Percentiles rank a stretch among this genome's conserved stretches.
These are phyloP conservation scores for Penicillium sp. DNA, from an alignment of 2,329 filamentous ascomycete genomes.

Conservation along the genomic window DNA sequence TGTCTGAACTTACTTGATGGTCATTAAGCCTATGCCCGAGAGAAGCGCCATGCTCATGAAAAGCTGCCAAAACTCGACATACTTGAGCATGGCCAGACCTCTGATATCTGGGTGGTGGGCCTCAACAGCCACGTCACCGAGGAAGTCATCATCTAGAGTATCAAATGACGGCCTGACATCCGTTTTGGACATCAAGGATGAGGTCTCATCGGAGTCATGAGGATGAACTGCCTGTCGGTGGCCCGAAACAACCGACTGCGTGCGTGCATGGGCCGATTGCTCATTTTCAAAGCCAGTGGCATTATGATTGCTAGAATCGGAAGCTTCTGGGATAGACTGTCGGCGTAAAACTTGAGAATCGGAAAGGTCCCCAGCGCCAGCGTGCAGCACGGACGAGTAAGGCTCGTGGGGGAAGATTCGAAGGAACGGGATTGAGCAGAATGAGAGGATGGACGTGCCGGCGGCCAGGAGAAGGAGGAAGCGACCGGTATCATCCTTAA, in stretches of 20 bases:
- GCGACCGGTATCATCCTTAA: conserved; percentile 75
- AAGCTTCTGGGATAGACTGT: conserved; percentile 24
- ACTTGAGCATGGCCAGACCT: conserved; percentile 67
- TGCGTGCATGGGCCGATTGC: conserved; percentile 25
- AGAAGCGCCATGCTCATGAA: conserved; percentile 85
- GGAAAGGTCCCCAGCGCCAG: conserved; percentile 27
- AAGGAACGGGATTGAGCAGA: conserved; percentile 79
- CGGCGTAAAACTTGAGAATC: conserved; percentile 33
- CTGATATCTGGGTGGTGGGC: conserved; percentile 86
- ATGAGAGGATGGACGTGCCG: conserved; percentile 71
- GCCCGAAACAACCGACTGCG: conserved; percentile 30
- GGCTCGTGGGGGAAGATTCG: conserved; percentile 58
- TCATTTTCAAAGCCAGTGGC: conserved; percentile 30
- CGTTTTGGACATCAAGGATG: conserved; percentile 69
- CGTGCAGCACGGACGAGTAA: conserved; percentile 42
- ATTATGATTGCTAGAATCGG: conserved; percentile 33
- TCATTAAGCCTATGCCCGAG: conserved; percentile 93
- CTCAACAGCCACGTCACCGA: conserved; percentile 62
- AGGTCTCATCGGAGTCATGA: conserved; percentile 63
- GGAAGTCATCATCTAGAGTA: conserved; percentile 44
- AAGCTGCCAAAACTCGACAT: conserved; percentile 82
- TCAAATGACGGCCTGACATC: conserved; percentile 49
- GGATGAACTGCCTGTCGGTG: conserved; percentile 22
- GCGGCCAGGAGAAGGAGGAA: conserved; percentile 76
- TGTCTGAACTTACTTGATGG: conserved; percentile 73